A percentile compares a stretch with the other conserved stretches of the same genome.
phyloP scores from a whole-genome alignment of 495 filamentous ascomycete genomes.

The Pseudoneurospora amorphoporcata region DNA sequence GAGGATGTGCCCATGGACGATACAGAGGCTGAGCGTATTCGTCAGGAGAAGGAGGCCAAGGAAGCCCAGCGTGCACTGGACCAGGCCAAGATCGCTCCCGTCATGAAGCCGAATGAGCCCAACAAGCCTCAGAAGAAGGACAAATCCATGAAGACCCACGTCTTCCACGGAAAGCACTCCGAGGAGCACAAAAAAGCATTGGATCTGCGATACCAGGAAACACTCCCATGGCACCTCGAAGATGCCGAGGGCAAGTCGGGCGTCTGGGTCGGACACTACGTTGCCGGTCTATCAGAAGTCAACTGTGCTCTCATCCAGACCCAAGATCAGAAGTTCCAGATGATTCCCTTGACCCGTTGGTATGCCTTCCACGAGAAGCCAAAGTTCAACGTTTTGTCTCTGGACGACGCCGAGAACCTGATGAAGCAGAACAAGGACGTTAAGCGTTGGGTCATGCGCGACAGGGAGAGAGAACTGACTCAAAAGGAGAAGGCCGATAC shows the following conservation, averaged over 20 bases:
- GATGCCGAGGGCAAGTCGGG: conserved; percentile 84
- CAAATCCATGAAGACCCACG: conserved; percentile 69
- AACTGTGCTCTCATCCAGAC: conserved; percentile 65
- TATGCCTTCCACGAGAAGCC: conserved; percentile 83
- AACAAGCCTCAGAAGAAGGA: conserved; percentile 53
- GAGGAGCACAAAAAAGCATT: conserved; percentile 69
- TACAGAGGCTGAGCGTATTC: conserved; percentile 57
- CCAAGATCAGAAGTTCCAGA: conserved; percentile 51
- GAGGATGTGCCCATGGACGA: conserved; percentile 42
- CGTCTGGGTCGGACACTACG: conserved; percentile 84
- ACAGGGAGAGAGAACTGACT: conserved; percentile 42
- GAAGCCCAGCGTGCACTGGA: conserved; percentile 76
- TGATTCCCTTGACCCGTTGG: conserved; percentile 90
- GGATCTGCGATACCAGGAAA: conserved; percentile 85
- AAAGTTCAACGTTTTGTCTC: conserved; percentile 66
- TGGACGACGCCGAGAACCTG: conserved; percentile 75
- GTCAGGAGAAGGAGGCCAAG: conserved; percentile 56
- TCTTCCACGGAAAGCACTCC: conserved; percentile 39
- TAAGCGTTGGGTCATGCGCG: conserved; percentile 66
- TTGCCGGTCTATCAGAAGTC: conserved; percentile 69
- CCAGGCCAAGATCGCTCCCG: conserved; percentile 78
- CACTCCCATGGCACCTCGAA: conserved; percentile 90
- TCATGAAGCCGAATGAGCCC: conserved; percentile 36
- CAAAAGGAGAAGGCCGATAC: conserved; percentile 41
- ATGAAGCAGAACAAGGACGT: conserved; percentile 43